Conservation (phyloP, 345 rosid species). For the Eucalyptus grandis region DNA sequence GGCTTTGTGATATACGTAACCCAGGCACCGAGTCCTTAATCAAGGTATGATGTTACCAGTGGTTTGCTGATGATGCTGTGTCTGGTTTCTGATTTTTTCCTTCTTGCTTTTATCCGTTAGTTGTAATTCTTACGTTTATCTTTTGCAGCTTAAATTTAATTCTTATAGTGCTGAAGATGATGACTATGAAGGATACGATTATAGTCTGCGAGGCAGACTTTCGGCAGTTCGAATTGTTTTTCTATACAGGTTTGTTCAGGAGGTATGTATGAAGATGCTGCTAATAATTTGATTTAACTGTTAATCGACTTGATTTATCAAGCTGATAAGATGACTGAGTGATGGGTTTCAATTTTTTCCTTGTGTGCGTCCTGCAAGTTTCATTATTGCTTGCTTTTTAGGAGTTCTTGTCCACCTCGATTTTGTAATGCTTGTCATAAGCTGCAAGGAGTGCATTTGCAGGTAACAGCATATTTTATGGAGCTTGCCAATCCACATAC, state of each 20-base stretch:
- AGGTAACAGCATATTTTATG: constrained; percentile 90
- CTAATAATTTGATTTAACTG: background rate
- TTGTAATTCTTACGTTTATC: background rate
- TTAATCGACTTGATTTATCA: background rate
- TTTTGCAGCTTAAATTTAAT: constrained; percentile 73
- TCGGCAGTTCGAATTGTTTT: constrained; percentile 94
- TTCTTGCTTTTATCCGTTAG: background rate
- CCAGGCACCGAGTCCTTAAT: constrained; percentile 93
- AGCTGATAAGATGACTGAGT: background rate
- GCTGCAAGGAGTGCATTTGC: background rate
- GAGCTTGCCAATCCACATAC: constrained; percentile 89
- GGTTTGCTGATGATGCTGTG: background rate
- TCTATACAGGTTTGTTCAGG: constrained; percentile 91
- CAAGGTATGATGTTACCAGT: constrained; percentile 35
- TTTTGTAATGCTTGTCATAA: background rate
- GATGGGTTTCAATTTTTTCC: background rate
- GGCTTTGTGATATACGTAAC: constrained; percentile 98
- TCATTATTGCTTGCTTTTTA: background rate
- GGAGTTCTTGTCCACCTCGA: background rate
- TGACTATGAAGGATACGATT: constrained; percentile 95
- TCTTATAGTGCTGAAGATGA: constrained; percentile 91
- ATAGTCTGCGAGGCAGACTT: constrained; percentile 78
- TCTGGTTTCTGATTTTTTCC: background rate
- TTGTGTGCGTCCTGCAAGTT: background rate
- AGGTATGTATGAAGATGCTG: constrained; percentile 40